These are phyloP conservation scores for Suillus paluster DNA, from an alignment of 768 basidiomycete genomes.

Conservation along the genomic window DNA sequence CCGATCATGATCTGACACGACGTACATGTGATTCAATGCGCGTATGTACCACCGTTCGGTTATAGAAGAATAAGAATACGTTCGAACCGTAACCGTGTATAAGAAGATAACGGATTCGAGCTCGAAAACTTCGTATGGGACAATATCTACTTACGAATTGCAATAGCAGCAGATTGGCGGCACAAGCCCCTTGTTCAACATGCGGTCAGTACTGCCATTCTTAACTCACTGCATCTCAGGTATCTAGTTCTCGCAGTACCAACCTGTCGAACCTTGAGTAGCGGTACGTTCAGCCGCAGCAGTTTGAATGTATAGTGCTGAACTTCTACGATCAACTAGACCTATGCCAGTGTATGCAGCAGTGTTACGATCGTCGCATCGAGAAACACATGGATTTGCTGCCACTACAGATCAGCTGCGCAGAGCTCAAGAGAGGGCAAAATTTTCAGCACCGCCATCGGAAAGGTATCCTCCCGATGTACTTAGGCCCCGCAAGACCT, in stretches of 20 bases:
- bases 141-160: no score
- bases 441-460: not conserved
- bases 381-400: not conserved
- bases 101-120: no score
- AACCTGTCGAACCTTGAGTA: not conserved
- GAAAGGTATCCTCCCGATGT: not conserved
- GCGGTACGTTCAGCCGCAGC: not conserved
- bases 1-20: no score
- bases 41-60: no score
- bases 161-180: no score
- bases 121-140: no score
- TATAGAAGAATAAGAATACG: no score
- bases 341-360: not conserved
- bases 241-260: not conserved
- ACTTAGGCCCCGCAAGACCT: not conserved
- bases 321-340: not conserved
- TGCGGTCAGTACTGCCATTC: not conserved
- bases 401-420: not conserved
- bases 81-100: no score
- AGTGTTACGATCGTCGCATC: not conserved
- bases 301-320: not conserved
- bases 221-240: no score
- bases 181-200: no score
- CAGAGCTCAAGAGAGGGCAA: not conserved
- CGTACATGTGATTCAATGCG: no score